phyloP scores from a whole-genome alignment of 1,284 basidiomycete species.

The Heterobasidion parviporum region DNA sequence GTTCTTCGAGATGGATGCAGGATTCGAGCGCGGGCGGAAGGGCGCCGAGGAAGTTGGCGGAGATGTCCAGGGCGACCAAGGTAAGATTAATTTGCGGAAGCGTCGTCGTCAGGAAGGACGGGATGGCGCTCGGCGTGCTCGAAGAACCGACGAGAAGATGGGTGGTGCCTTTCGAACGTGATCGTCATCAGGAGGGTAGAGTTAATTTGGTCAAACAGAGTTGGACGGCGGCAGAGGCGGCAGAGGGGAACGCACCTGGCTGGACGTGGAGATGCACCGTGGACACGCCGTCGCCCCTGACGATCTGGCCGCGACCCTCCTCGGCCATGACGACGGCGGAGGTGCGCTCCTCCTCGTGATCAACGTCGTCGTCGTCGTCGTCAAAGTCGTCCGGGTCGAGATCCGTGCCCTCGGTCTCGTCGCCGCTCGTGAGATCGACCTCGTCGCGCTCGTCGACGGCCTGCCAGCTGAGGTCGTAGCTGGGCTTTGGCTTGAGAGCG shows the following conservation, averaged over 20 bases:
- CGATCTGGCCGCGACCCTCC: constrained; percentile 73
- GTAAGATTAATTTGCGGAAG: constrained; percentile 68
- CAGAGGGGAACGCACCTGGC: constrained; percentile 41
- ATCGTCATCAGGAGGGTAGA: constrained; percentile 6
- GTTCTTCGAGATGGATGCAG: constrained; percentile 82
- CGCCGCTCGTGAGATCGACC: constrained; percentile 55
- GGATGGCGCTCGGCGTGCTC: constrained; percentile 67
- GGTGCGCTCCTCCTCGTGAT: constrained; percentile 57
- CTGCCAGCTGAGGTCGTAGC: constrained; percentile 70
- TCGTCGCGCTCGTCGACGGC: constrained; percentile 68
- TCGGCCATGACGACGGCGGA: constrained; percentile 71
- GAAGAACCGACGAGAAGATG: constrained; percentile 81
- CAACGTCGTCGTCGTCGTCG: constrained; percentile 36
- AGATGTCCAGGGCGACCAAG: constrained; percentile 86
- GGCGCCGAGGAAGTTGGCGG: constrained; percentile 75
- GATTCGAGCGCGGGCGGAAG: constrained; percentile 74
- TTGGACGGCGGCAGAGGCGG: not conserved
- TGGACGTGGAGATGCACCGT: constrained; percentile 56
- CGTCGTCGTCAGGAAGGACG: constrained; percentile 58
- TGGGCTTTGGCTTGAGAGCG: constrained; percentile 48
- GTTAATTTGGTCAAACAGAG: not conserved
- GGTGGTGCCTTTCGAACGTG: constrained; percentile 59
- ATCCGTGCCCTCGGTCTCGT: constrained; percentile 60
- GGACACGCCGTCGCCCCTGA: constrained; percentile 56
- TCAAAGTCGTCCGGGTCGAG: constrained; percentile 32